phyloP scores from a whole-genome alignment of 2,329 filamentous ascomycete species.

The Talaromyces sp. region DNA sequence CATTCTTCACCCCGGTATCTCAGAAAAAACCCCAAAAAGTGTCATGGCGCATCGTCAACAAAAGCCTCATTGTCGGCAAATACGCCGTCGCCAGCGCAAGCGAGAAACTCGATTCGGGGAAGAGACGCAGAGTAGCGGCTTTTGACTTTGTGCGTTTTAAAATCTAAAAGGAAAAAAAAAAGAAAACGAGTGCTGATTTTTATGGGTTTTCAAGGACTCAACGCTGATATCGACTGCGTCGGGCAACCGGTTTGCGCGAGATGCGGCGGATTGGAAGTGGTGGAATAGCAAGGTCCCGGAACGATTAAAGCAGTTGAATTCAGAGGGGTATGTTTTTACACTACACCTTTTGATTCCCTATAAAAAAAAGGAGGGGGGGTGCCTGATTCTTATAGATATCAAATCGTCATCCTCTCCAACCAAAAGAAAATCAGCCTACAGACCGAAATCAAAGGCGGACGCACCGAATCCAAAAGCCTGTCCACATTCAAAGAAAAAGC shows the following conservation, averaged over 20 bases:
- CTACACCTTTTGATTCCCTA: too few species aligned
- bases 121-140: slow-evolving; percentile 33
- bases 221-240: slow-evolving; percentile 77
- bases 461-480: slow-evolving; percentile 61
- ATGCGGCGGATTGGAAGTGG: slow-evolving; percentile 86
- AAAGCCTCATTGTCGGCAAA: slow-evolving; percentile 69
- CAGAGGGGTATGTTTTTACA: slow-evolving; percentile 56
- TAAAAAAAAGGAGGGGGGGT: background rate
- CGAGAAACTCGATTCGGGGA: slow-evolving; percentile 11
- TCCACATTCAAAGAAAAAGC: slow-evolving; percentile 79
- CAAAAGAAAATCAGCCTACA: slow-evolving; percentile 77
- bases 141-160: slow-evolving; percentile 39
- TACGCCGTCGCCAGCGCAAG: slow-evolving; percentile 39
- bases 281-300: slow-evolving; percentile 69
- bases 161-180: background rate
- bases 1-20: slow-evolving; percentile 82
- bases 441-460: slow-evolving; percentile 64
- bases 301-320: slow-evolving; percentile 61
- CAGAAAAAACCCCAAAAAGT: slow-evolving; percentile 75
- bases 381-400: slow-evolving; percentile 52
- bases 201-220: slow-evolving; percentile 64
- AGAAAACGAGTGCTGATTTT: background rate
- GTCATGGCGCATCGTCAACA: slow-evolving; percentile 61
- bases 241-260: slow-evolving; percentile 68
- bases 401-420: slow-evolving; percentile 77